These are phyloP conservation scores for Podila clonocystis DNA, from an alignment of 192 early-diverging fungal species.

Conservation along the genomic window DNA sequence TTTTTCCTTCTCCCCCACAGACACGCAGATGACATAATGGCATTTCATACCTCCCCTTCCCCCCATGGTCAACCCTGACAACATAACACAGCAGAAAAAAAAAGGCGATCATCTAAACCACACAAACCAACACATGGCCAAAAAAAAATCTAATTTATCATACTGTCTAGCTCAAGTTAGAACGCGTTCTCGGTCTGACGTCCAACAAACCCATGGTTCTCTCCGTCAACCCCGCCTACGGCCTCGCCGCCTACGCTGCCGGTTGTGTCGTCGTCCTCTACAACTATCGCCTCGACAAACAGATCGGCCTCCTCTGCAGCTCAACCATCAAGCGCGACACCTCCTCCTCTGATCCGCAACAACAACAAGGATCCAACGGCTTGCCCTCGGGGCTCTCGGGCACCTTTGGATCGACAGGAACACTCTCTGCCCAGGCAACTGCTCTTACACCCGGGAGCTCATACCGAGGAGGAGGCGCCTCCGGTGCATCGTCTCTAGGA, in stretches of 20 bases:
- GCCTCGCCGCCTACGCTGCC: conserved; percentile 80
- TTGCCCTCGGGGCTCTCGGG: conserved; percentile 4
- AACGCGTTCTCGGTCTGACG: conserved; percentile 75
- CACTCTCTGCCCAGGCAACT: conserved; percentile 5
- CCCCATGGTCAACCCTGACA: too few species aligned
- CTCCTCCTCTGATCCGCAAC: conserved; percentile 14
- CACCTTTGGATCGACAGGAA: not conserved
- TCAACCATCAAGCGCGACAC: conserved; percentile 24
- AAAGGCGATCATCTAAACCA: not conserved
- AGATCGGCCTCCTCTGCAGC: conserved; percentile 65
- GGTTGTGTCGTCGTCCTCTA: conserved; percentile 79
- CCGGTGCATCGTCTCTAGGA: conserved; percentile 5
- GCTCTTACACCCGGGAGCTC: not conserved
- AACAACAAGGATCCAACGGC: conserved; percentile 5
- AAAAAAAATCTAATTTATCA: too few species aligned
- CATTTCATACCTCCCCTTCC: not conserved
- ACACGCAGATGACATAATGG: too few species aligned
- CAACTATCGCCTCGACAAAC: conserved; percentile 75
- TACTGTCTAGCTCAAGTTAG: conserved; percentile 62
- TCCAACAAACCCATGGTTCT: conserved; percentile 60
- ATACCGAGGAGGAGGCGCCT: conserved; percentile 1
- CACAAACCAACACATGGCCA: not conserved
- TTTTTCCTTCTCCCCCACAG: too few species aligned
- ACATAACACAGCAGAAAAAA: not conserved
- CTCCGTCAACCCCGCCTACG: conserved; percentile 59